Evolutionary conservation across 805 yeast species (phyloP), one percentile per base, ranked within the genome.

Genomic region (Komagataella kurtzmanii): DNA sequence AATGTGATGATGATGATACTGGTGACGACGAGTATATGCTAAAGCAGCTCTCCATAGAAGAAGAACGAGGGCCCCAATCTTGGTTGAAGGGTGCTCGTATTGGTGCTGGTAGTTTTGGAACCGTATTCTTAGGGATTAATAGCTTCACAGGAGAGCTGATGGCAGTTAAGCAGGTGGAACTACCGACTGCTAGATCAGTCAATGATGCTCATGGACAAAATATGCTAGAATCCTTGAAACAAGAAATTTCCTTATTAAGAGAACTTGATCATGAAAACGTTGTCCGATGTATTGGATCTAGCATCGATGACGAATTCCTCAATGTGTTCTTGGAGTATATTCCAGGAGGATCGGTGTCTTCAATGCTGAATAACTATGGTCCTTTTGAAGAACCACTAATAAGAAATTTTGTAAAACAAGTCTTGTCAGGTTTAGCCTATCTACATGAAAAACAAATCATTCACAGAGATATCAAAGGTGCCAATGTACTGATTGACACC

Each of bases 41-140:
- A 47, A 62, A 65, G 46, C 59, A 59, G 30, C 59, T 69, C 19
- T 57, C 69, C 14, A 54, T 61, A n/a, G 74, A 72, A 50, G 74
- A 69, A 7, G 65, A 63, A 45, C 69, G 68, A 3, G 85, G 86
- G 0, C 93, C 95, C 3, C 75, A 80, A 44, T 79, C 86, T 46
- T 93, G 99, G 99, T 75, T 89, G 47, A 85, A 85, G 59, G 99
- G 99, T 48, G 87, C 96, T 0, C 72, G 89, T 48, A 88, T 93
- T 56, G 99, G 99, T 0, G 83, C 91, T 7, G 99, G 99, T 2
- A 83, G 95, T 54, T 93, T 89, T 71, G 99, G 98, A 36, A 82
- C 88, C 1, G 99, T 93, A 1, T 90, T 85, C 55, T 69, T 93
- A 44, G 99, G 97, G 0, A 81, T 93, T 81, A 88, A 90, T 62